Conservation (phyloP, 2,329 filamentous ascomycete species). For the Aspergillus ochraceus region DNA sequence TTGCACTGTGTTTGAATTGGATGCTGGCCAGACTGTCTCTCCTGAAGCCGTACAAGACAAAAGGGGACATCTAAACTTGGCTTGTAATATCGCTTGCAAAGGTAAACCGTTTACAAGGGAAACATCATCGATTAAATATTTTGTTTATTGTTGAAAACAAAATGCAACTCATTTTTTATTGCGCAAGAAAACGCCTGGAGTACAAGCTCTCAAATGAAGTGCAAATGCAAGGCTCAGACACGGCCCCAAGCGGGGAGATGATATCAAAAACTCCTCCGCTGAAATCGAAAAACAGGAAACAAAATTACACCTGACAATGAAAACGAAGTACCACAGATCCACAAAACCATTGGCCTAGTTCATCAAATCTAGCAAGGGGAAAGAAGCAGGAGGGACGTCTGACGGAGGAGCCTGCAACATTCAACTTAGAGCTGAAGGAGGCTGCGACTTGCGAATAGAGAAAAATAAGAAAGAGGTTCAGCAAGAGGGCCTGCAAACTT, state of each 20-base stretch:
- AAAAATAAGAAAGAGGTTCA: background rate
- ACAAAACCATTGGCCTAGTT: background rate
- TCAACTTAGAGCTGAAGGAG: background rate
- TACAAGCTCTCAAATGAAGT: background rate
- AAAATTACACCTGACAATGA: background rate
- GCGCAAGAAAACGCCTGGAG: background rate
- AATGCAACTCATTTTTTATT: background rate
- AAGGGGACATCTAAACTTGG: background rate
- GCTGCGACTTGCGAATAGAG: background rate
- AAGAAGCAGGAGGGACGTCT: background rate
- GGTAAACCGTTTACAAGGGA: background rate
- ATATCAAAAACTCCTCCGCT: background rate
- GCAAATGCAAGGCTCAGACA: background rate
- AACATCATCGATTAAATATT: background rate
- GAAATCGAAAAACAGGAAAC: background rate
- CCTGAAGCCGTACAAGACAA: no score
- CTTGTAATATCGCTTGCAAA: background rate
- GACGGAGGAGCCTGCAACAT: constrained; percentile 1
- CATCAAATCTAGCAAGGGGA: background rate
- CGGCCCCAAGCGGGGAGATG: background rate
- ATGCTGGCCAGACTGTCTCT: no score
- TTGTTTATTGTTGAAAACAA: background rate
- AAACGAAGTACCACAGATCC: background rate
- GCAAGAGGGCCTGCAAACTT: background rate
- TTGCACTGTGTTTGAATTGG: no score